phyloP scores from a whole-genome alignment of 306 rosid species.

The Glycine tomentella region DNA sequence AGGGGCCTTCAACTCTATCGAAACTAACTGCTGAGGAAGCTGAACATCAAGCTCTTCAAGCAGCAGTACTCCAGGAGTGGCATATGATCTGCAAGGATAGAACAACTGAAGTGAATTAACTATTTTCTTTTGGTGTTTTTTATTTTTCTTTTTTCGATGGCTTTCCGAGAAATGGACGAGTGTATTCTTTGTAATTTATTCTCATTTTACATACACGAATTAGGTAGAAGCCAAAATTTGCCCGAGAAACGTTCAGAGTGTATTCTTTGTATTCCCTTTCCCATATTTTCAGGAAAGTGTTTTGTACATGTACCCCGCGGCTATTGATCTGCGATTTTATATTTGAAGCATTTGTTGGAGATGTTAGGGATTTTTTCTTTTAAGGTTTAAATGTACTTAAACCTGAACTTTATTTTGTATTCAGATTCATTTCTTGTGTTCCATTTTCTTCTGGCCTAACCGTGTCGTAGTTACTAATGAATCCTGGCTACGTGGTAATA shows the following conservation, averaged over 20 bases:
- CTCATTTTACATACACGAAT: constrained; percentile 29
- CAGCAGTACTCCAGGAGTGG: constrained; percentile 98
- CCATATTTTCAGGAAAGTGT: constrained; percentile 36
- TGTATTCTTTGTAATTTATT: constrained; percentile 50
- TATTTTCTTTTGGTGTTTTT: neutral
- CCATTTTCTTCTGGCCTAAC: neutral
- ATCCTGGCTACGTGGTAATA: neutral
- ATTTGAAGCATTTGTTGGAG: constrained; percentile 36
- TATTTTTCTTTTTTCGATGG: neutral
- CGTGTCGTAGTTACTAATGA: neutral
- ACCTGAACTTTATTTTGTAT: neutral
- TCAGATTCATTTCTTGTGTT: constrained; percentile 11
- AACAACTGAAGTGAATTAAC: constrained; percentile 68
- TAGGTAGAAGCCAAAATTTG: constrained; percentile 47
- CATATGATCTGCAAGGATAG: constrained; percentile 89
- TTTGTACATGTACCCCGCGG: constrained; percentile 42
- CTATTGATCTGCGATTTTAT: constrained; percentile 34
- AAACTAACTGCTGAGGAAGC: constrained; percentile 96
- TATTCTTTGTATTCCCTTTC: constrained; percentile 42
- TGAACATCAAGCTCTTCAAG: constrained; percentile 98
- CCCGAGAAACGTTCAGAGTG: constrained; percentile 4
- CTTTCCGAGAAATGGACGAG: constrained; percentile 34
- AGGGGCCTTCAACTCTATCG: constrained; percentile 91
- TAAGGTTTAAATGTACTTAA: neutral
- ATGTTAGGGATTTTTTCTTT: neutral